Evolutionary conservation across 2,329 filamentous ascomycete genomes (phyloP).

Genomic region (Chaetothyriales sp.): DNA sequence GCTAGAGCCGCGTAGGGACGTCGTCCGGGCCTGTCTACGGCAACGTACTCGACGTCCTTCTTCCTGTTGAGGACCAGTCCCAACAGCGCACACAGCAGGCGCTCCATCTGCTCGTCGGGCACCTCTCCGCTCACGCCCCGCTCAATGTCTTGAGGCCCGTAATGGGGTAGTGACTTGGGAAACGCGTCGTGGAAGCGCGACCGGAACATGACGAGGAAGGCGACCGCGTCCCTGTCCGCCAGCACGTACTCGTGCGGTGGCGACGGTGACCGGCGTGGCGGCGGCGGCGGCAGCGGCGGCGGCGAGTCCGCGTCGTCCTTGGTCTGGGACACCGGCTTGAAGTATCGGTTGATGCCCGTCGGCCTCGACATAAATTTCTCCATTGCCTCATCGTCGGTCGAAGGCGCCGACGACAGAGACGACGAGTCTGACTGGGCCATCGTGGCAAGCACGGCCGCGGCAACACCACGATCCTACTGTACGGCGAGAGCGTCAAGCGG

Average conservation of each 20-base stretch:
- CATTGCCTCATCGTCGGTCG: conserved; percentile 43
- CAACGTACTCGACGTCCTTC: conserved; percentile 89
- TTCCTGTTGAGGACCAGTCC: conserved; percentile 87
- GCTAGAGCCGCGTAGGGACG: conserved; percentile 10
- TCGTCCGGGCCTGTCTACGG: neutral
- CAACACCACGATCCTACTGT: conserved; percentile 1
- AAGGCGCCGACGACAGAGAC: conserved; percentile 45
- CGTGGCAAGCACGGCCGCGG: neutral
- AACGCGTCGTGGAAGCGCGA: conserved; percentile 84
- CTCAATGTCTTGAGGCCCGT: conserved; percentile 92
- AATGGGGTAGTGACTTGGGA: conserved; percentile 71
- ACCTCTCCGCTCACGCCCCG: conserved; percentile 62
- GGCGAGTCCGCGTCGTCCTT: conserved; percentile 28
- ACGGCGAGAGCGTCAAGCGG: conserved; percentile 22
- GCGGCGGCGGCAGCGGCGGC: conserved; percentile 45
- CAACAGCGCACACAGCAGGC: conserved; percentile 76
- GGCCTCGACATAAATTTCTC: conserved; percentile 28
- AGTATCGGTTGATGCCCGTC: conserved; percentile 34
- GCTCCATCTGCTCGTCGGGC: conserved; percentile 74
- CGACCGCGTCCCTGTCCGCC: conserved; percentile 81
- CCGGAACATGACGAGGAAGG: conserved; percentile 98
- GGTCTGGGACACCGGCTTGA: conserved; percentile 28
- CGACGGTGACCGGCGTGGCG: conserved; percentile 69
- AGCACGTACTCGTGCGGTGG: conserved; percentile 82
- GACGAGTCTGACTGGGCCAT: conserved; percentile 46